Conservation (phyloP, 2,329 filamentous ascomycete genomes). For the Arthroderma sp. region DNA sequence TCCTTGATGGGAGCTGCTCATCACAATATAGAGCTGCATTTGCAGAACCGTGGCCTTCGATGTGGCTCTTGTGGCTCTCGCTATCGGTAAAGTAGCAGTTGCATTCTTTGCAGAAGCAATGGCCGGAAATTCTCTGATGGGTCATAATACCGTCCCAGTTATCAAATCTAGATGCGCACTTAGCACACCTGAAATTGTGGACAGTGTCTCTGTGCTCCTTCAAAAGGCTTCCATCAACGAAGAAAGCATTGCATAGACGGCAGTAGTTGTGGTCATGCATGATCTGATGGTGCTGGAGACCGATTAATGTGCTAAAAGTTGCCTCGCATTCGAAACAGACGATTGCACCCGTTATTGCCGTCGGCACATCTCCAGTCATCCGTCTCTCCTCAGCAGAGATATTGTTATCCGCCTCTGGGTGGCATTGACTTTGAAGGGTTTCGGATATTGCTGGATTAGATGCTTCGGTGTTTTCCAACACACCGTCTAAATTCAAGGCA, state of each 20-base stretch:
- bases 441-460: too few relatives aligned
- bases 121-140: constrained; percentile 7
- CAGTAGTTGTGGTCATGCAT: constrained; percentile 10
- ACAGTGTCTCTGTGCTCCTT: constrained; percentile 6
- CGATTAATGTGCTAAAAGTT: constrained; percentile 6
- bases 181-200: constrained; percentile 8
- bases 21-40: neutral
- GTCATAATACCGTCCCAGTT: constrained; percentile 1
- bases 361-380: too few relatives aligned
- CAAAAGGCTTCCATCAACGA: constrained; percentile 4
- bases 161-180: constrained; percentile 2
- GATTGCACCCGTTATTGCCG: neutral
- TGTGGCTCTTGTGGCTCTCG: constrained; percentile 3
- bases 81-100: constrained; percentile 8
- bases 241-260: constrained; percentile 9
- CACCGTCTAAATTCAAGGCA: too few relatives aligned
- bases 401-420: too few relatives aligned
- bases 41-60: neutral
- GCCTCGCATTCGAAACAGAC: constrained; percentile 8
- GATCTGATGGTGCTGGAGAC: constrained; percentile 11
- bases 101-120: constrained; percentile 9
- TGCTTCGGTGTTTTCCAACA: too few relatives aligned
- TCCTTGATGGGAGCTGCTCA: neutral
- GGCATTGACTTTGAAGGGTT: too few relatives aligned
- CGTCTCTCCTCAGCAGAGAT: too few relatives aligned